Conservation (phyloP, 148 eudicot species). For the Vaccinium vitisidaea region DNA sequence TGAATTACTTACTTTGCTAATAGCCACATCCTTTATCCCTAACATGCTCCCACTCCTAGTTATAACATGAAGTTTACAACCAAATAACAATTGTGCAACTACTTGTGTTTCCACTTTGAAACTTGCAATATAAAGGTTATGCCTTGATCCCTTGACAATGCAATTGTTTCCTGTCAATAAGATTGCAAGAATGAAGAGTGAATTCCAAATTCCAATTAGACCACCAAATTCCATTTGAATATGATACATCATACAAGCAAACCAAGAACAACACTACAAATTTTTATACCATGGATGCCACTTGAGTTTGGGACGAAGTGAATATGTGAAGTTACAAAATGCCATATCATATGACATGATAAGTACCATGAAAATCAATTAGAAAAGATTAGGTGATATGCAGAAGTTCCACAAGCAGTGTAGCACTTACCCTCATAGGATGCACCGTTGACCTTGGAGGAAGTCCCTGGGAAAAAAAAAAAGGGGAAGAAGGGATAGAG, state of each 20-base stretch:
- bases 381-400: constrained; percentile 4
- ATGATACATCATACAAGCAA: background rate
- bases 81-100: background rate
- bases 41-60: background rate
- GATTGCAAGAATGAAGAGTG: background rate
- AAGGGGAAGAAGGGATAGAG: no score
- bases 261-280: background rate
- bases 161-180: background rate
- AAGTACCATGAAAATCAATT: background rate
- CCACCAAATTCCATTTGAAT: background rate
- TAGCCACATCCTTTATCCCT: background rate
- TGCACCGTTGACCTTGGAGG: constrained; percentile 98
- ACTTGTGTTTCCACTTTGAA: background rate
- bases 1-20: background rate
- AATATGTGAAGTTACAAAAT: background rate
- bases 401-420: constrained; percentile 11
- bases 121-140: background rate
- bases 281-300: background rate
- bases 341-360: background rate
- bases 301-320: background rate
- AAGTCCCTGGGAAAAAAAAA: constrained; percentile 55
- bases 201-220: background rate
- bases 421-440: constrained; percentile 92
- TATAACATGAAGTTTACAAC: background rate
- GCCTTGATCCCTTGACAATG: background rate